These are phyloP conservation scores for Clarireedia sp. DNA, from an alignment of 2,329 filamentous ascomycete species.

Conservation along the genomic window DNA sequence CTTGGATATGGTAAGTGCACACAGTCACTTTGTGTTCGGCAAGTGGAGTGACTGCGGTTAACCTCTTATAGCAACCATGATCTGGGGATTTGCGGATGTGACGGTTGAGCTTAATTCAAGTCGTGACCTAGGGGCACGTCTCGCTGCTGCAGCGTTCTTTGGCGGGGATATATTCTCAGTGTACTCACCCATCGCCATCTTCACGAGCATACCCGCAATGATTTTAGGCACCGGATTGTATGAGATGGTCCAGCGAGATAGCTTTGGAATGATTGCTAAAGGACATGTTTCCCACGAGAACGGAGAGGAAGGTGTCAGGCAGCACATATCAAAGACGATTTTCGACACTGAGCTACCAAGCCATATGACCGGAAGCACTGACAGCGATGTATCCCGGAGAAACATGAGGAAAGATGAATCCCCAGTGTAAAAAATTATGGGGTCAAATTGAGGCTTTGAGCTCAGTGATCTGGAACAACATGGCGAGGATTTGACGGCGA, in stretches of 20 bases:
- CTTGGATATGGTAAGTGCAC: slow-evolving; percentile 35
- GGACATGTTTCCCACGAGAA: slow-evolving; percentile 41
- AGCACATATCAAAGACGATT: slow-evolving; percentile 34
- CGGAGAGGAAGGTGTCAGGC: slow-evolving; percentile 41
- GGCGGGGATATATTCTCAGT: slow-evolving; percentile 42
- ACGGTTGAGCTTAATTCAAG: slow-evolving; percentile 51
- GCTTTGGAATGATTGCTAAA: slow-evolving; percentile 40
- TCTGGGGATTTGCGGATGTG: slow-evolving; percentile 48
- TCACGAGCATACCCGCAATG: slow-evolving; percentile 50
- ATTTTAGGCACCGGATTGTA: slow-evolving; percentile 47
- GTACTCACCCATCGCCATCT: slow-evolving; percentile 45
- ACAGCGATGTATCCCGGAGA: neutral
- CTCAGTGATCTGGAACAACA: no score
- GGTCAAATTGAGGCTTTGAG: neutral
- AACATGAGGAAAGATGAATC: neutral
- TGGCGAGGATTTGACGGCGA: no score
- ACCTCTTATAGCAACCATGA: slow-evolving; percentile 27
- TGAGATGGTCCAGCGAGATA: slow-evolving; percentile 47
- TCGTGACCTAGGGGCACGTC: slow-evolving; percentile 49
- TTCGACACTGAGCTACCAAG: slow-evolving; percentile 16
- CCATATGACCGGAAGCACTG: neutral
- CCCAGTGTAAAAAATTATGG: neutral
- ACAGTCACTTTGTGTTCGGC: slow-evolving; percentile 18
- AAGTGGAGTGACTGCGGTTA: slow-evolving; percentile 22
- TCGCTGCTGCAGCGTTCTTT: slow-evolving; percentile 51